Base-by-base conservation (phyloP, 768 basidiomycete species). In the Psilocybe sp. region DNA sequence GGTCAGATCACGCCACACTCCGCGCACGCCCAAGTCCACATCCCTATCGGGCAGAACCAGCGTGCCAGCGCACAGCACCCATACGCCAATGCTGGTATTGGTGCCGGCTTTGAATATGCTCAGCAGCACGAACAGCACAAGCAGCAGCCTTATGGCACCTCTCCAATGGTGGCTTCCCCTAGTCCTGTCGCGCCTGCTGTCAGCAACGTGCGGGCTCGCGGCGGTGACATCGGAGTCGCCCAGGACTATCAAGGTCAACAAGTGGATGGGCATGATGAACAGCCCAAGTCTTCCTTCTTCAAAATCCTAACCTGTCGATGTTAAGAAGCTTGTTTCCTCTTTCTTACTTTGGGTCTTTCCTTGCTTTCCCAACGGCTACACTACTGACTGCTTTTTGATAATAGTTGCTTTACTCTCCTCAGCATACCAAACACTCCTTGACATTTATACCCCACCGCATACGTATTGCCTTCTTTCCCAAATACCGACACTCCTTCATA, bases 251-350 rank as follows among this genome's bases (percentile, higher is more conserved):
- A 80, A 59, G 77, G 79, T 53, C 75, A 75, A 55, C 77, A 82
- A 54, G 74, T 73, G 51, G 77, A 82, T 53, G 77, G 78, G 52
- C 74, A 74, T 51, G 77, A 82, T 52, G 77, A 78, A 14, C 51
- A 49, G 31, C 40, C 55, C 9, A 56, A 56, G 18, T 37, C 75
- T 48, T 72, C 73, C 55, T 70, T 88, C 47, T 74, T 86, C 73
- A 76, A 79, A 68, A 79, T 91, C 54, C 68, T 92, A 52, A 89
- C 87, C 41, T 92, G 89, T 70, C 83, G 82, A 61, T 92, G 90
- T 72, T 85, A 82, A 59, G 20, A 42, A 39, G 40, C 15, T 28
- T 53, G 49, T 48, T 54, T 58, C 41, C 15, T 49, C 49, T 16
- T 48, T 46, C 20, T 46, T 44, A 31, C 28, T 28, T 31, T 16